Conservation (phyloP, 148 eudicot species). For the Amaranthus palmeri region DNA sequence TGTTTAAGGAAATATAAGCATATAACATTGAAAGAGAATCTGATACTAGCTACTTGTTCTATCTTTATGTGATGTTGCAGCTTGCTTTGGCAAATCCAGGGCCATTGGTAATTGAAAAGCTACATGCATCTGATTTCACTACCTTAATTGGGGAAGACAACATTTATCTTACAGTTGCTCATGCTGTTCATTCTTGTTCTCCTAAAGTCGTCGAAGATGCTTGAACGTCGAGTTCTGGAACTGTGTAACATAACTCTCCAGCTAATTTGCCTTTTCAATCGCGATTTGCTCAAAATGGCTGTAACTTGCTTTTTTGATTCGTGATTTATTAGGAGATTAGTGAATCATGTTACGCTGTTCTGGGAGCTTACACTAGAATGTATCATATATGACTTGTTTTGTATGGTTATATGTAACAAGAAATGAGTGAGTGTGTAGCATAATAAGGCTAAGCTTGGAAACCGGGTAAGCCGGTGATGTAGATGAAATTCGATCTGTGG, state of each 20-base stretch:
- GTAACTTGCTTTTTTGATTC: no score
- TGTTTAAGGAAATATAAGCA: no score
- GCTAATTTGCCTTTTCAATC: no score
- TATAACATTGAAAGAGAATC: no score
- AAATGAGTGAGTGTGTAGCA: no score
- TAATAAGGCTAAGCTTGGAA: not conserved
- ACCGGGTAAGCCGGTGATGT: not conserved
- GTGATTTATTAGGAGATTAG: no score
- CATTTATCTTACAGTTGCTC: constrained; percentile 71
- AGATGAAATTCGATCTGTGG: no score
- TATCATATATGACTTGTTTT: not conserved
- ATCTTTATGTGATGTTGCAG: constrained; percentile 24
- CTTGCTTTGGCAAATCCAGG: constrained; percentile 84
- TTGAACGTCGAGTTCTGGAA: constrained; percentile 10
- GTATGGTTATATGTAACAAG: not conserved
- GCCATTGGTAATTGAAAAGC: constrained; percentile 67
- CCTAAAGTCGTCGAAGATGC: constrained; percentile 44
- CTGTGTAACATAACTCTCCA: no score
- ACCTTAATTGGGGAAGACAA: constrained; percentile 53
- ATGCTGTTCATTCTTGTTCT: constrained; percentile 61
- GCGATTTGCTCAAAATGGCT: no score
- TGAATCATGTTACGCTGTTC: no score
- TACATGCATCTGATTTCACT: constrained; percentile 56
- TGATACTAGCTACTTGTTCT: no score
- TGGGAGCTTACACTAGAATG: not conserved